phyloP scores from a whole-genome alignment of 2,329 filamentous ascomycete species.

The Clarireedia homoeocarpa region DNA sequence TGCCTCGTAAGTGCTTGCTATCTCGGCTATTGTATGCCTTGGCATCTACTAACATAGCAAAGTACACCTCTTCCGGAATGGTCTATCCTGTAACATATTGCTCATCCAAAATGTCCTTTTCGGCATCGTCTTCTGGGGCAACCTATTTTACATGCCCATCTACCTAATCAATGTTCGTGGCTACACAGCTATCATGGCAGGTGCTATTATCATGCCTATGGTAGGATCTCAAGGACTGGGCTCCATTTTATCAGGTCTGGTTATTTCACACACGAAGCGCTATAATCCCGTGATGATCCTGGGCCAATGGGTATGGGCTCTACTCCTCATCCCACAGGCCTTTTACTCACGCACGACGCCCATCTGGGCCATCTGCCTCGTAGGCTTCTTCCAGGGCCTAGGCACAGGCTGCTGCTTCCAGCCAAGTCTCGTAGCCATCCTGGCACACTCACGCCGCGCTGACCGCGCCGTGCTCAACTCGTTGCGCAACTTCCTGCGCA shows the following conservation, averaged over 20 bases:
- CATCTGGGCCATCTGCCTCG: not conserved
- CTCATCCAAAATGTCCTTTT: not conserved
- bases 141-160: constrained; percentile 9
- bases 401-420: constrained; percentile 4
- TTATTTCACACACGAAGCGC: not conserved
- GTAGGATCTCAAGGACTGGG: constrained; percentile 6
- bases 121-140: constrained; percentile 10
- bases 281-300: not conserved
- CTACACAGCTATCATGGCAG: not conserved
- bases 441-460: constrained; percentile 18
- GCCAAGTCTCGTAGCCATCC: constrained; percentile 22
- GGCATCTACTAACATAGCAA: not conserved
- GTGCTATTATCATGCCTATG: constrained; percentile 10
- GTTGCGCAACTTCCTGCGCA: constrained; percentile 25
- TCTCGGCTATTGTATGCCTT: not conserved
- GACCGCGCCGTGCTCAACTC: constrained; percentile 28
- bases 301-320: not conserved
- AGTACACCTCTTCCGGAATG: constrained; percentile 7
- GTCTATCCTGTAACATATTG: constrained; percentile 8
- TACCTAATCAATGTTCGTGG: constrained; percentile 9
- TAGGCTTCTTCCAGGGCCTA: constrained; percentile 1
- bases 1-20: constrained; percentile 40
- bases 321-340: not conserved
- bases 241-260: constrained; percentile 3
- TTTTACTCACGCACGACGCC: not conserved